A percentile compares a stretch with the other conserved stretches of the same genome.
Evolutionary conservation across 2,329 filamentous ascomycete genomes (phyloP).

Genomic region (Leptographium lundbergii): DNA sequence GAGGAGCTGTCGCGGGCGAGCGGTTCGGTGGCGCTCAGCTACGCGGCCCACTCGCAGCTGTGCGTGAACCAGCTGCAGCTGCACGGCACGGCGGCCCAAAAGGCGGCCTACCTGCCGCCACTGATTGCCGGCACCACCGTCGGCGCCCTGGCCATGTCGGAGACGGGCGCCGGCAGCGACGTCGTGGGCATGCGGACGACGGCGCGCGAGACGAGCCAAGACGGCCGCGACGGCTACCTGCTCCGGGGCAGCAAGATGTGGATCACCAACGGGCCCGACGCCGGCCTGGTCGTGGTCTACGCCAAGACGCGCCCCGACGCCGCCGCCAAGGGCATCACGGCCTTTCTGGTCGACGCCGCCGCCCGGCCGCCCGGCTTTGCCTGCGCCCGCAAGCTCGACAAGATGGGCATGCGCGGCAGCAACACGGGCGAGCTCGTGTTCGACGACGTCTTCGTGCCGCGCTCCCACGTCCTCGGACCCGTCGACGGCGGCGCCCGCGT

Average conservation of each 20-base stretch:
- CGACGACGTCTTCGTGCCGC: constrained; percentile 79
- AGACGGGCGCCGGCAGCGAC: constrained; percentile 81
- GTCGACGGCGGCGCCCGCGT: constrained; percentile 77
- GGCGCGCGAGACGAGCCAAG: background rate
- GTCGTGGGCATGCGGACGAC: constrained; percentile 92
- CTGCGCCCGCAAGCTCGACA: constrained; percentile 84
- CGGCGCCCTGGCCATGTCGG: constrained; percentile 88
- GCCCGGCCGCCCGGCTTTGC: constrained; percentile 57
- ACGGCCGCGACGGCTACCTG: constrained; percentile 41
- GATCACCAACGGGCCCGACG: constrained; percentile 97
- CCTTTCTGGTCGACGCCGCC: constrained; percentile 64
- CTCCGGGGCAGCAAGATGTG: constrained; percentile 96
- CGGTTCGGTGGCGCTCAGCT: constrained; percentile 74
- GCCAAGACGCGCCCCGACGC: constrained; percentile 78
- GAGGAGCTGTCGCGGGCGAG: constrained; percentile 87
- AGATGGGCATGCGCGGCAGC: constrained; percentile 94
- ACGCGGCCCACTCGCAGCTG: constrained; percentile 89
- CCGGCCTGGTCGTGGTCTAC: constrained; percentile 89
- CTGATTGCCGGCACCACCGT: constrained; percentile 70
- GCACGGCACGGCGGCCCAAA: constrained; percentile 71
- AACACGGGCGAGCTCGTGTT: constrained; percentile 94
- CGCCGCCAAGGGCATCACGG: constrained; percentile 83
- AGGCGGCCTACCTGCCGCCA: constrained; percentile 64
- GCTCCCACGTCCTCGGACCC: constrained; percentile 65
- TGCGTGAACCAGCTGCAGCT: constrained; percentile 94